These are phyloP conservation scores for Adansonia madagascariensis DNA, from an alignment of 441 rosid species.

Conservation along the genomic window DNA sequence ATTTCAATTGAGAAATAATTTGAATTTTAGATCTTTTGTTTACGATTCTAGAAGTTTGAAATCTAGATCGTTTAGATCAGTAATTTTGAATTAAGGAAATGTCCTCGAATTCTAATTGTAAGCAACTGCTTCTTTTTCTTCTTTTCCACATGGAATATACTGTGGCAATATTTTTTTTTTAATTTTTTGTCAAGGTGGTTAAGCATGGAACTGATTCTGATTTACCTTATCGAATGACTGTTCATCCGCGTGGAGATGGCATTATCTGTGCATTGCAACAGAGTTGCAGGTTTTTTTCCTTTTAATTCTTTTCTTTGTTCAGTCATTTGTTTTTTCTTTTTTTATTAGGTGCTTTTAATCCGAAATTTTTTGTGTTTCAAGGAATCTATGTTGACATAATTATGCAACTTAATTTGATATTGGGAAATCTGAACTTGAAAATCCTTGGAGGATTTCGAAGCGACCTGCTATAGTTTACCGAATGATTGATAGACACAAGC, in stretches of 20 bases:
- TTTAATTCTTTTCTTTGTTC: not conserved
- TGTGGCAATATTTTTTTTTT: not conserved
- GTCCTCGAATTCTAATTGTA: not conserved
- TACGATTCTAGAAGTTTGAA: not conserved
- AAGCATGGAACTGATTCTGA: slow-evolving; percentile 55
- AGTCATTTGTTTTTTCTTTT: not conserved
- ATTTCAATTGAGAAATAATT: slow-evolving; percentile 10
- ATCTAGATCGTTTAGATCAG: slow-evolving; percentile 4
- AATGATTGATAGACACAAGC: not conserved
- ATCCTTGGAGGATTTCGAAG: not conserved
- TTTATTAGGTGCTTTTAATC: not conserved
- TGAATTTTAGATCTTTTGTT: slow-evolving; percentile 2
- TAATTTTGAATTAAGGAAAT: slow-evolving; percentile 4
- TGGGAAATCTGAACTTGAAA: slow-evolving; percentile 8
- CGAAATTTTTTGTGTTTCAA: not conserved
- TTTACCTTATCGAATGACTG: slow-evolving; percentile 81
- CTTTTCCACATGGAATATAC: not conserved
- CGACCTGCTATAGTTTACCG: not conserved
- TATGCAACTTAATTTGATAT: slow-evolving; percentile 4
- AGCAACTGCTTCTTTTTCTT: not conserved
- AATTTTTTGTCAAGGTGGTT: slow-evolving; percentile 45
- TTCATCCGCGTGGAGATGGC: slow-evolving; percentile 80
- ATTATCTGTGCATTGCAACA: slow-evolving; percentile 67
- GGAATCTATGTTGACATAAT: not conserved
- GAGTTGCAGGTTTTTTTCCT: slow-evolving; percentile 58